Evolutionary conservation across 192 early-diverging fungal genomes (phyloP).

Genomic region (Coemansia sp.): DNA sequence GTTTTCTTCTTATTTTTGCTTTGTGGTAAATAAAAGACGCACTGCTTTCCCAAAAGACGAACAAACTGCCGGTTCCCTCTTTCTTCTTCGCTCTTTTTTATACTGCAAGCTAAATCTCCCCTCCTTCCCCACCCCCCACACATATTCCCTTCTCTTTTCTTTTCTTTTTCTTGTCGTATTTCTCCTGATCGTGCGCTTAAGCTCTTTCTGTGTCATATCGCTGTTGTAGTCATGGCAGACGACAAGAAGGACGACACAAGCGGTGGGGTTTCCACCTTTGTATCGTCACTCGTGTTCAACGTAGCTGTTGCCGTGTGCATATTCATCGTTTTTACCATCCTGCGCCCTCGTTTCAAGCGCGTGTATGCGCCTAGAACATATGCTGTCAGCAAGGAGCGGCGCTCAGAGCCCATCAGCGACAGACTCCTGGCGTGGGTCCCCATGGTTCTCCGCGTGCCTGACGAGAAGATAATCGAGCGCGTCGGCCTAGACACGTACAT

Average conservation of each 20-base stretch:
- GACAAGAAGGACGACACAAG: conserved; percentile 34
- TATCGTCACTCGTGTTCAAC: conserved; percentile 74
- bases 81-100: background rate
- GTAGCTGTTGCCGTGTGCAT: conserved; percentile 56
- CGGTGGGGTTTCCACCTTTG: conserved; percentile 61
- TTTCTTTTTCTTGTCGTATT: background rate
- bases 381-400: conserved; percentile 59
- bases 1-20: background rate
- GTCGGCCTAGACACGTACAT: conserved; percentile 80
- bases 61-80: background rate
- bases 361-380: conserved; percentile 76
- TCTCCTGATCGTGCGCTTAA: background rate
- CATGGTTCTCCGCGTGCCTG: conserved; percentile 53
- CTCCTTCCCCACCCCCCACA: background rate
- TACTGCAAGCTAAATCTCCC: background rate
- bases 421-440: conserved; percentile 62
- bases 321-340: conserved; percentile 65
- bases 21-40: background rate
- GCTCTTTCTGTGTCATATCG: background rate
- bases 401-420: conserved; percentile 59
- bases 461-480: conserved; percentile 59
- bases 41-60: background rate
- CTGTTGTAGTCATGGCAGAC: conserved; percentile 1
- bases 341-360: conserved; percentile 65
- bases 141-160: background rate